phyloP scores from a whole-genome alignment of 164 flowering plant species.

The Magnolia kwangsiensis region DNA sequence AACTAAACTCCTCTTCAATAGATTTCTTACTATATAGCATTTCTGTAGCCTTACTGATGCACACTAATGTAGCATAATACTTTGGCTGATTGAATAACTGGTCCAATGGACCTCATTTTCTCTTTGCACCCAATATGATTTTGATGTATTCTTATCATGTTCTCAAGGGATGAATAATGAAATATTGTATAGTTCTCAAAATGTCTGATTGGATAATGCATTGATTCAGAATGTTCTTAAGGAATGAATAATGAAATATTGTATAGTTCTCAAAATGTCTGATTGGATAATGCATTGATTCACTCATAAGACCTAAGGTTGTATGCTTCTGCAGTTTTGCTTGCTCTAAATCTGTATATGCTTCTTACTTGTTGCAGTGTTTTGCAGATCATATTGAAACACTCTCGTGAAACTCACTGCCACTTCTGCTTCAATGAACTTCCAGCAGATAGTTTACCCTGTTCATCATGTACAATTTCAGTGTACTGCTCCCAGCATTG shows the following conservation, averaged over 20 bases:
- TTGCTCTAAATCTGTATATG: background rate
- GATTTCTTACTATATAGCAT: no score
- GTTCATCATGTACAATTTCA: conserved; percentile 66
- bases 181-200: background rate
- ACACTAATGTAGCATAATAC: no score
- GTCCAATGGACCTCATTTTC: no score
- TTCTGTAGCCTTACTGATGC: no score
- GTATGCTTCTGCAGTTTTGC: background rate
- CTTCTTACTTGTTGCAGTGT: conserved; percentile 13
- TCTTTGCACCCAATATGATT: no score
- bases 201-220: background rate
- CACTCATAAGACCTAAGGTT: background rate
- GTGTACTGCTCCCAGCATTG: conserved; percentile 70
- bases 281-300: background rate
- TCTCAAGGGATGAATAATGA: no score
- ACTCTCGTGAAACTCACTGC: conserved; percentile 75
- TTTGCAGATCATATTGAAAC: conserved; percentile 70
- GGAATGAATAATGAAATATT: no score
- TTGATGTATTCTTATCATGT: no score
- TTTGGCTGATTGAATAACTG: no score
- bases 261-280: background rate
- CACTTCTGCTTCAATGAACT: conserved; percentile 84
- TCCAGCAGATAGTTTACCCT: conserved; percentile 70
- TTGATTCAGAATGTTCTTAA: background rate
- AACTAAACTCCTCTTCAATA: no score